phyloP scores from a whole-genome alignment of 495 filamentous ascomycete genomes.

The Aspergillus sclerotioniger region DNA sequence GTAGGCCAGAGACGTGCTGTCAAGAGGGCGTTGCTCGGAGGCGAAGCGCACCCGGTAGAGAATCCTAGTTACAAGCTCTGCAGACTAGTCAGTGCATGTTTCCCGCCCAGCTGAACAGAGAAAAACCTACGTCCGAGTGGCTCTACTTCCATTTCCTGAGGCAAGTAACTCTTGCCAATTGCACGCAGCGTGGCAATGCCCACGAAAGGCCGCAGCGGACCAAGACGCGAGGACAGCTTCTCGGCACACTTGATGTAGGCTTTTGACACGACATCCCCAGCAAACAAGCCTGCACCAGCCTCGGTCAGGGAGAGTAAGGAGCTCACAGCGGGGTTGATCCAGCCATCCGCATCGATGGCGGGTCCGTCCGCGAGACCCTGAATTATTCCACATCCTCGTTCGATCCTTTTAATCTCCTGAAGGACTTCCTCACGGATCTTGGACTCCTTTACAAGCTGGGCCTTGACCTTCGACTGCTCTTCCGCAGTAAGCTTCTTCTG shows the following conservation, averaged over 20 bases:
- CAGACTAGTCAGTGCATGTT: conserved; percentile 8
- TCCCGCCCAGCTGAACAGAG: neutral
- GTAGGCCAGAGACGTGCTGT: conserved; percentile 80
- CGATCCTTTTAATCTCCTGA: conserved; percentile 63
- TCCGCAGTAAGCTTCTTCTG: conserved; percentile 87
- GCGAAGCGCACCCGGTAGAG: conserved; percentile 87
- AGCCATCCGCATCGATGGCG: conserved; percentile 76
- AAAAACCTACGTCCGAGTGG: conserved; percentile 58
- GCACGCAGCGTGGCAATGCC: conserved; percentile 83
- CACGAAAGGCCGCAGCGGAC: conserved; percentile 72
- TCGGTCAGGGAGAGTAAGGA: conserved; percentile 67
- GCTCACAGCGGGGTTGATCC: conserved; percentile 77
- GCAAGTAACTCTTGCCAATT: conserved; percentile 67
- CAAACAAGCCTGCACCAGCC: conserved; percentile 76
- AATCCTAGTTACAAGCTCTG: conserved; percentile 80
- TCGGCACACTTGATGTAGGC: conserved; percentile 75
- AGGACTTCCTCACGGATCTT: conserved; percentile 69
- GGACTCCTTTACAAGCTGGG: conserved; percentile 83
- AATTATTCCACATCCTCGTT: conserved; percentile 81
- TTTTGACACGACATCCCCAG: conserved; percentile 72
- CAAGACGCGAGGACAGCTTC: conserved; percentile 73
- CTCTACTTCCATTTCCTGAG: conserved; percentile 70
- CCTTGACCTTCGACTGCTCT: conserved; percentile 85
- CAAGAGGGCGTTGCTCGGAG: conserved; percentile 88
- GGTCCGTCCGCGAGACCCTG: conserved; percentile 77